phyloP scores from a whole-genome alignment of 2,329 filamentous ascomycete species.

The Conoideocrella luteorostrata region DNA sequence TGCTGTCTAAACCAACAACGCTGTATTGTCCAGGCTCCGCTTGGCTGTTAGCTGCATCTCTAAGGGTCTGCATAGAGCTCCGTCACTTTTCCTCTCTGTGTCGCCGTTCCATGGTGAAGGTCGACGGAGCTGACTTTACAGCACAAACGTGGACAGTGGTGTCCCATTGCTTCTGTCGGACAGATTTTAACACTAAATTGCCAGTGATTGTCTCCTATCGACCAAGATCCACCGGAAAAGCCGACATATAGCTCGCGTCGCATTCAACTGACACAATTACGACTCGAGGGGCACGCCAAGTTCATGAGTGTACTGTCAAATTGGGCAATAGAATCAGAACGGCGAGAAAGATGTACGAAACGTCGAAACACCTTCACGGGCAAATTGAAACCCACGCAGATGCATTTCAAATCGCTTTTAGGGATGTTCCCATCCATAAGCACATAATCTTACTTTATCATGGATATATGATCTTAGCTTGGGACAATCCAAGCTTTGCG shows the following conservation, averaged over 20 bases:
- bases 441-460: too few relatives aligned
- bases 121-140: background rate
- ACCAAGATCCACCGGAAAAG: too few relatives aligned
- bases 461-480: background rate
- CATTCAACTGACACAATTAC: background rate
- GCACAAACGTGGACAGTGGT: background rate
- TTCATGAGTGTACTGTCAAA: background rate
- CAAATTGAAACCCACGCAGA: background rate
- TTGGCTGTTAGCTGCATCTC: background rate
- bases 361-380: background rate
- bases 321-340: background rate
- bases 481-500: background rate
- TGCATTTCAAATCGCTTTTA: background rate
- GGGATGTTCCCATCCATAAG: background rate
- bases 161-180: background rate
- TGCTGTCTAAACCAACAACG: background rate
- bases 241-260: too few relatives aligned
- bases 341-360: background rate
- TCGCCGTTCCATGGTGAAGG: background rate
- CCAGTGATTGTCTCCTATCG: too few relatives aligned
- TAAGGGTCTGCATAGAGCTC: background rate
- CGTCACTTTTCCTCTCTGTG: background rate
- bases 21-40: background rate
- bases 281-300: background rate
- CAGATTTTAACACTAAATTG: too few relatives aligned